Evolutionary conservation across 2,329 filamentous ascomycete genomes (phyloP).

Genomic region (Bretziella fagacearum): DNA sequence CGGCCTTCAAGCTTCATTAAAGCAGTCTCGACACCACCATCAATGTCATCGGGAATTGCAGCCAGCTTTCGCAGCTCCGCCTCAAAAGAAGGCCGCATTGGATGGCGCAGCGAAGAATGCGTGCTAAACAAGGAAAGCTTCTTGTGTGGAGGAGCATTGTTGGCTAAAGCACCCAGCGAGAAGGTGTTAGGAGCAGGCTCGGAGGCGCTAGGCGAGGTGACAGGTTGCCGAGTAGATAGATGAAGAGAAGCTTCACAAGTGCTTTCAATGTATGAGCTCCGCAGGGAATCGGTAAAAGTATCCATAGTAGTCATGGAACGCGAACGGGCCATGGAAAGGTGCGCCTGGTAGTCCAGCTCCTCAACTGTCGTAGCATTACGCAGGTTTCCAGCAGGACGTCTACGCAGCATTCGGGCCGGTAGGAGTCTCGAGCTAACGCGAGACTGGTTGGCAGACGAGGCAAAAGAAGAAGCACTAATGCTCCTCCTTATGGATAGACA

Average conservation of each 20-base stretch:
- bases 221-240: slow-evolving; percentile 22
- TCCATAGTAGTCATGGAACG: slow-evolving; percentile 41
- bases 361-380: slow-evolving; percentile 49
- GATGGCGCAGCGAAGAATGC: slow-evolving; percentile 40
- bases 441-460: slow-evolving; percentile 16
- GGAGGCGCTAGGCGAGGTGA: slow-evolving; percentile 27
- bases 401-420: slow-evolving; percentile 47
- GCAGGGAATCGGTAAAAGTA: slow-evolving; percentile 42
- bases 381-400: slow-evolving; percentile 59
- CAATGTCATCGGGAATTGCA: slow-evolving; percentile 67
- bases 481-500: slow-evolving; percentile 36
- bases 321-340: slow-evolving; percentile 19
- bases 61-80: slow-evolving; percentile 74
- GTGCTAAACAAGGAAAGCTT: slow-evolving; percentile 42
- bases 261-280: slow-evolving; percentile 34
- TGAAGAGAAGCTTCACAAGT: slow-evolving; percentile 18
- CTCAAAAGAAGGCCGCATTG: slow-evolving; percentile 63
- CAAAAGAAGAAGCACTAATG: slow-evolving; percentile 4
- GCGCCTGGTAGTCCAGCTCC: slow-evolving; percentile 32
- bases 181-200: slow-evolving; percentile 29
- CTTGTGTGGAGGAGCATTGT: slow-evolving; percentile 21
- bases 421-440: slow-evolving; percentile 23
- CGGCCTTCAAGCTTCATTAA: slow-evolving; percentile 82
- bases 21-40: slow-evolving; percentile 84
- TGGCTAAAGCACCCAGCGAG: slow-evolving; percentile 33